These are phyloP conservation scores for Fusarium praegraminearum DNA, from an alignment of 2,329 filamentous ascomycete species.

Conservation along the genomic window DNA sequence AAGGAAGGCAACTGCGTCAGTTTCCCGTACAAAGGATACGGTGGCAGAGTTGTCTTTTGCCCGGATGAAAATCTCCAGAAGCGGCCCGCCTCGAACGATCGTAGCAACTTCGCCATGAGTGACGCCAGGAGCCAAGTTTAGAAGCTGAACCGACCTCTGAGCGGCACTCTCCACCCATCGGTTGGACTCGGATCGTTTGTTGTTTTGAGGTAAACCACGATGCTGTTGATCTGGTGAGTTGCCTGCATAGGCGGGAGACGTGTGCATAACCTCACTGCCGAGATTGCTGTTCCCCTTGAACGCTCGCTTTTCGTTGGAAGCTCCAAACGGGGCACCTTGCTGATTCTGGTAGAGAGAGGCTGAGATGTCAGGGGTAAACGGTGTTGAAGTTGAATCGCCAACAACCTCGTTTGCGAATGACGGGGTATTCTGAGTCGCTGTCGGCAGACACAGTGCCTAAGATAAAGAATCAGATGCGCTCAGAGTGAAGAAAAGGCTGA, in stretches of 20 bases:
- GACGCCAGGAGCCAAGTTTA: conserved; percentile 70
- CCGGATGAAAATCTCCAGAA: conserved; percentile 77
- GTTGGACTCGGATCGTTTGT: neutral
- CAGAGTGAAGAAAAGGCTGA: neutral
- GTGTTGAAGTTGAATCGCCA: neutral
- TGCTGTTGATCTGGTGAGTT: neutral
- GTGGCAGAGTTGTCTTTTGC: conserved; percentile 68
- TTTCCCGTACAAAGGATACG: conserved; percentile 76
- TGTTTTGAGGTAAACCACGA: neutral
- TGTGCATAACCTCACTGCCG: neutral
- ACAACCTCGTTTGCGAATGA: neutral
- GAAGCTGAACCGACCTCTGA: conserved; percentile 71
- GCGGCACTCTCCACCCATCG: conserved; percentile 52
- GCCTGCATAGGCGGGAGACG: neutral
- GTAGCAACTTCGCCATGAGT: conserved; percentile 75
- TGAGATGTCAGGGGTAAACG: neutral
- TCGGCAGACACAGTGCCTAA: conserved; percentile 29
- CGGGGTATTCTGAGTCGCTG: neutral
- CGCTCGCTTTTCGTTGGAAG: neutral
- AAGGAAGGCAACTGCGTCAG: conserved; percentile 73
- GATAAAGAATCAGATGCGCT: conserved; percentile 5
- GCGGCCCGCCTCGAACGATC: conserved; percentile 74
- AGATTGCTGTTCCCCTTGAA: neutral
- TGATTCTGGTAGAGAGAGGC: conserved; percentile 2
- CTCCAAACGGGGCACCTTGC: neutral